Percentiles rank a stretch among this genome's conserved stretches.
These are phyloP conservation scores for Melastoma candidum DNA, from an alignment of 441 rosid genomes.

Conservation along the genomic window DNA sequence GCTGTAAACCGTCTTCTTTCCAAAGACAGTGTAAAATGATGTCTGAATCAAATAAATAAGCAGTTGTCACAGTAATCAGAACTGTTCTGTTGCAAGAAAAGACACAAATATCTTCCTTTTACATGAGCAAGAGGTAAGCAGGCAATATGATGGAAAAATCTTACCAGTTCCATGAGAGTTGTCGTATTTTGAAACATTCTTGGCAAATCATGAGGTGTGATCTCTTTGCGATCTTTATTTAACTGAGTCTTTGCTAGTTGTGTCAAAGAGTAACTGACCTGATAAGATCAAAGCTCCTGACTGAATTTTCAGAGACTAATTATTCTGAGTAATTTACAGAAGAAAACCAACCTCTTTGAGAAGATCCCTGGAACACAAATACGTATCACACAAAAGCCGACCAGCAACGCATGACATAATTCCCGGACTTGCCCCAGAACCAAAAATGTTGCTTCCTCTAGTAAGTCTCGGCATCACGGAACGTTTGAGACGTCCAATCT, in stretches of 20 bases:
- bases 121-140: not conserved
- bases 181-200: slow-evolving; percentile 76
- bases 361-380: slow-evolving; percentile 79
- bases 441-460: slow-evolving; percentile 62
- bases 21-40: no score
- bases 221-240: slow-evolving; percentile 81
- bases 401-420: slow-evolving; percentile 94
- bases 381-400: slow-evolving; percentile 86
- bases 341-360: slow-evolving; percentile 61
- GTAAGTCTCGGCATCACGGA: slow-evolving; percentile 83
- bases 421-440: slow-evolving; percentile 92
- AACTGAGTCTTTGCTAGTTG: slow-evolving; percentile 86
- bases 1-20: no score
- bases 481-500: slow-evolving; percentile 93
- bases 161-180: slow-evolving; percentile 77
- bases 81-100: no score
- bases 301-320: not conserved
- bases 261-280: slow-evolving; percentile 97
- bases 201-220: slow-evolving; percentile 66
- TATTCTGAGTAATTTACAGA: not conserved
- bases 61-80: no score
- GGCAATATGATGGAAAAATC: slow-evolving; percentile 21
- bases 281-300: slow-evolving; percentile 22
- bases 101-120: not conserved
- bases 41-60: no score